Base-by-base conservation (phyloP, 1,284 basidiomycete species). In the Takashimella tepidaria region DNA sequence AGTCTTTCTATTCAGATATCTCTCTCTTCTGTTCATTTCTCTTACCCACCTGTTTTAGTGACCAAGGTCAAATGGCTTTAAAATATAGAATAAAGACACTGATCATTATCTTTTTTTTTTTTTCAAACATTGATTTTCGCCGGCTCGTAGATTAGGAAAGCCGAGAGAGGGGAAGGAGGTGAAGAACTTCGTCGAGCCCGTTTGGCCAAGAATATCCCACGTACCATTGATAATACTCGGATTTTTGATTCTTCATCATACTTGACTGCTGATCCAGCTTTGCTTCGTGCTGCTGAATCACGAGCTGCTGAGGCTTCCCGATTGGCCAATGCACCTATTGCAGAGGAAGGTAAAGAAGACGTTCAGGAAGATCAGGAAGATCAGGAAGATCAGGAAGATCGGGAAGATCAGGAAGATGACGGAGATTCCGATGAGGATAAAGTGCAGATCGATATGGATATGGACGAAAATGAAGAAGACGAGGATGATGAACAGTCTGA, bases 171-270 rank as follows among this genome's bases (percentile, higher is more conserved):
- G 13, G 63, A 63, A 46, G 66, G 59, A 23, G 76, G 66, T 43
- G 73, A 63, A 37, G 62, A 61, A 59, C 63, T 65, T 19, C 43
- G n/a, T 43, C 48, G 92, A 89, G 86, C 85, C 83, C 83, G 92
- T 56, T 76, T 90, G 40, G 81, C 83, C 5, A 83, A 87, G 65
- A 96, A 97, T 78, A 80, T 93, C 20, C 91, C 95, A 0, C 82
- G 84, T 41, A 98, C 95, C 0, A 84, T 98, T 37, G 95, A 98
- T 70, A 98, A 97, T 73, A 89, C 86, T 49, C 84, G 93, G 57
- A 85, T 92, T 72, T 89, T 83, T 72, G 92, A 96, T 64, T 88
- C 89, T 3, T 67, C 59, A 5, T 89, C 88, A 40, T 86, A 87
- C 66, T 78, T 89, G 50, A 88, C 84, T 21, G 83, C 83, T 44